phyloP scores from a whole-genome alignment of 768 basidiomycete species.

The Lactarius quietus region DNA sequence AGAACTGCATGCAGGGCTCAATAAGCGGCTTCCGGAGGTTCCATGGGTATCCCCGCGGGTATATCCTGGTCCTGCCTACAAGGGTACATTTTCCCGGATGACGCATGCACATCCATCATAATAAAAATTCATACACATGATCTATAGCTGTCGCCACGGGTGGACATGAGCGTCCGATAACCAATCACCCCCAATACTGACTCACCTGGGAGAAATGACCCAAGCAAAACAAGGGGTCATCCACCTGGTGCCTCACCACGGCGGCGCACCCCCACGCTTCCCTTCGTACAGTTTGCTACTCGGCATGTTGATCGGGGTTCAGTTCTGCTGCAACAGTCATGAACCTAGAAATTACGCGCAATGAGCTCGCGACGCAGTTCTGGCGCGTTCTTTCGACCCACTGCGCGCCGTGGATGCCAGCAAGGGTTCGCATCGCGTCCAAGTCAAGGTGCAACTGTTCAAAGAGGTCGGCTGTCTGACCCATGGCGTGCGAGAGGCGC shows the following conservation, averaged over 20 bases:
- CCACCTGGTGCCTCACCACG: constrained; percentile 2
- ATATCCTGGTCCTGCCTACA: constrained; percentile 14
- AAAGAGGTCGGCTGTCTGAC: constrained; percentile 72
- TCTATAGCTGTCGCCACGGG: constrained; percentile 13
- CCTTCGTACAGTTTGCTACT: constrained; percentile 7
- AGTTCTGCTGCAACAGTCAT: constrained; percentile 49
- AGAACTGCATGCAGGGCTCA: constrained; percentile 18
- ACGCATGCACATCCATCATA: constrained; percentile 3
- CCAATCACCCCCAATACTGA: not conserved
- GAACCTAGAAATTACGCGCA: constrained; percentile 36
- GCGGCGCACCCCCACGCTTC: not conserved
- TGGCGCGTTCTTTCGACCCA: constrained; percentile 36
- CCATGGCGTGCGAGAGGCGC: constrained; percentile 62
- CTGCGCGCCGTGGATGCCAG: constrained; percentile 81
- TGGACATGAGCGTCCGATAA: constrained; percentile 13
- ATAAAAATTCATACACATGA: constrained; percentile 15
- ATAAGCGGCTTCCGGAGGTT: constrained; percentile 13
- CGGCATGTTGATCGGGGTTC: constrained; percentile 32
- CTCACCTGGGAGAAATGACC: constrained; percentile 3
- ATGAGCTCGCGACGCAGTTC: not conserved
- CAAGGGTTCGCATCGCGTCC: constrained; percentile 74
- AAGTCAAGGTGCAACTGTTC: constrained; percentile 73
- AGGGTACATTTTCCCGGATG: constrained; percentile 20
- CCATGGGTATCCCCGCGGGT: constrained; percentile 23
- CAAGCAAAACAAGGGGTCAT: not conserved